Base-by-base conservation (phyloP, 2,329 filamentous ascomycete genomes). In the Talaromyces amestolkiae region DNA sequence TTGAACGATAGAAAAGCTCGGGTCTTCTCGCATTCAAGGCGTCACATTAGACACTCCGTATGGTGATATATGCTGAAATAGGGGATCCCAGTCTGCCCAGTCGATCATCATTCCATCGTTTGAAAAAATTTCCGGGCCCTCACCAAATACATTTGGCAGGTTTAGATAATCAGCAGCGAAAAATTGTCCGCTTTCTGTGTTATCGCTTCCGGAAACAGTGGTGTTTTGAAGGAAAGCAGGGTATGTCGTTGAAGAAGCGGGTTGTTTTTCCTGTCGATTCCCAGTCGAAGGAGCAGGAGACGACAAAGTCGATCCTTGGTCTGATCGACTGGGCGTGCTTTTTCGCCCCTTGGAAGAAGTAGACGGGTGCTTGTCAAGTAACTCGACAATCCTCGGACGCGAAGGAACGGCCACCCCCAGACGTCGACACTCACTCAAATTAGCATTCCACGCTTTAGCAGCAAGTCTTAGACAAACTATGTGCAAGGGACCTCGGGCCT, bases 41-140 rank as follows among this genome's bases (percentile, higher is more conserved):
- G 22, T 39, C 53, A 56, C n/a, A 56, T 37, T 56, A 56, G 53
- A 56, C 33, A 22, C 11, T 43, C 56, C 56, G 27, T 59, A 74
- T 6, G 61, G 31, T 37, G 61, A 13, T 10, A 63, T 49, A 24
- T 63, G 51, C 15, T 63, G 51, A n/a, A 63, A 63, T 4, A 63
- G 31, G 5, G 61, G 41, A 58, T 63, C 51, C 61, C 61, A 63
- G 27, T 63, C 61, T 19, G 10, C 37, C 49, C 49, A 63, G 31
- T 63, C 51, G n/a, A 63, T 58, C 39, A 49, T 27, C 6, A 47
- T 17, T 43, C 31, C 39, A 13, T 63, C 61, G 22, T 58, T 45
- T 56, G 41, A 33, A 3, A 41, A 22, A 37, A 49, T 58, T 22
- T 43, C 41, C 27, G 35, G 51, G 2, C 24, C 8, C 17, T 56